These are phyloP conservation scores for Chenopodium quinoa DNA, from an alignment of 148 eudicot genomes.

Conservation along the genomic window DNA sequence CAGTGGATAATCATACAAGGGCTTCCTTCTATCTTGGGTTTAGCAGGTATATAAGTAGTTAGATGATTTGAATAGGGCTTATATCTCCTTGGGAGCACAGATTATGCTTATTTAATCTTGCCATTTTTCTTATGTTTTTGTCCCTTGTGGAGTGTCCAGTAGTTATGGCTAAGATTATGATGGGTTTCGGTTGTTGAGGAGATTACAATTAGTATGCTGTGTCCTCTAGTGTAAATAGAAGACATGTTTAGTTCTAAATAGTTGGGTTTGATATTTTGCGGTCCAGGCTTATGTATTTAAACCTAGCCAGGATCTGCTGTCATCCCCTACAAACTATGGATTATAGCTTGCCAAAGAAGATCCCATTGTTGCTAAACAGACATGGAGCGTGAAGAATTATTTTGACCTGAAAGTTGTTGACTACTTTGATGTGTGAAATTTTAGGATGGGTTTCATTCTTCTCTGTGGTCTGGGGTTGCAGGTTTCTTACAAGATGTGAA, in stretches of 20 bases:
- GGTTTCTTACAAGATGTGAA: neutral
- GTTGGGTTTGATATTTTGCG: neutral
- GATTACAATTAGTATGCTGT: neutral
- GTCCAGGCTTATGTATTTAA: neutral
- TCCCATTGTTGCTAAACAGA: slow-evolving; percentile 1
- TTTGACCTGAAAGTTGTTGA: neutral
- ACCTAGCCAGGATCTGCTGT: neutral
- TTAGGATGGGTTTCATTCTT: neutral
- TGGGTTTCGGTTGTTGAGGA: neutral
- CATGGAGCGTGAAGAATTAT: neutral
- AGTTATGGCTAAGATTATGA: neutral
- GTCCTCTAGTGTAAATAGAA: neutral
- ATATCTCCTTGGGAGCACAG: neutral
- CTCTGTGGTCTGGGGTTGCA: neutral
- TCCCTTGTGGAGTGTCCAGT: neutral
- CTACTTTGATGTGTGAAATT: neutral
- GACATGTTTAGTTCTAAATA: neutral
- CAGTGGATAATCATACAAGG: neutral
- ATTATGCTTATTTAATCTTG: neutral
- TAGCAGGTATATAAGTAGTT: neutral
- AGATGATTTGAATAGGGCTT: neutral
- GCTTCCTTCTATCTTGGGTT: neutral
- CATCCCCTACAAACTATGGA: neutral
- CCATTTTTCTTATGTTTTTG: neutral
- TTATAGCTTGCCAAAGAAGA: neutral